A percentile compares a stretch with the other conserved stretches of the same genome.
Conservation (phyloP, 768 basidiomycete genomes). For the Phylloporus arenicola region DNA sequence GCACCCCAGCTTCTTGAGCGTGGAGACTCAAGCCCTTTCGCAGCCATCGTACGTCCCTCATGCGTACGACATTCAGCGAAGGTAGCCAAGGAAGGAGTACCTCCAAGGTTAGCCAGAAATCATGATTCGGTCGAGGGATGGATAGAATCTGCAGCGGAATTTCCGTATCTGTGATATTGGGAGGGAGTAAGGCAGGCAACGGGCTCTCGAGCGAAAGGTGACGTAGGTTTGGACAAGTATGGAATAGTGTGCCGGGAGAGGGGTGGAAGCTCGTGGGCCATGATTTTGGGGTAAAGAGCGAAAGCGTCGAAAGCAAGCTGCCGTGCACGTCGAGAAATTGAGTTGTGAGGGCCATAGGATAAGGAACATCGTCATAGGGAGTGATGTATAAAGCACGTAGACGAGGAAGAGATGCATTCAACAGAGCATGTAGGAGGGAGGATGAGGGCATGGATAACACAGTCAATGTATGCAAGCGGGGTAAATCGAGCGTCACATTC, state of each 20-base stretch:
- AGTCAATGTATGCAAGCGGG: conserved; percentile 52
- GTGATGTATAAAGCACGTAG: conserved; percentile 64
- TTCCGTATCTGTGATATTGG: conserved; percentile 22
- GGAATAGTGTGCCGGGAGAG: conserved; percentile 45
- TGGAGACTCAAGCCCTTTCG: conserved; percentile 56
- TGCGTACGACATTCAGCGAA: conserved; percentile 49
- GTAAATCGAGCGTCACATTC: conserved; percentile 44
- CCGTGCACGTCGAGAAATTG: conserved; percentile 61
- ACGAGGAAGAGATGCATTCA: conserved; percentile 55
- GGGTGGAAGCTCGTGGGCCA: conserved; percentile 60
- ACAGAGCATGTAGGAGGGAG: conserved; percentile 54
- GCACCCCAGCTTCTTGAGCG: conserved; percentile 70
- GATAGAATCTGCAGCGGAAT: conserved; percentile 57
- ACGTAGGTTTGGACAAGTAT: conserved; percentile 48
- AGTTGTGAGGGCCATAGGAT: conserved; percentile 51
- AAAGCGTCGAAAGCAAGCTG: conserved; percentile 48
- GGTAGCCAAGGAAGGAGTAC: conserved; percentile 52
- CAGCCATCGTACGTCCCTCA: conserved; percentile 70
- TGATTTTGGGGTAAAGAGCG: conserved; percentile 63
- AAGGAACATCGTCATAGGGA: conserved; percentile 65
- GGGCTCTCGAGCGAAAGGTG: conserved; percentile 72
- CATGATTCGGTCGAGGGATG: conserved; percentile 64
- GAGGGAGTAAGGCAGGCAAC: conserved; percentile 45
- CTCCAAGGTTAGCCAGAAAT: conserved; percentile 55
- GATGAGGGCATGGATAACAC: conserved; percentile 65